Evolutionary conservation across 2,329 filamentous ascomycete species (phyloP).

Genomic region (Thielaviopsis euricoi): DNA sequence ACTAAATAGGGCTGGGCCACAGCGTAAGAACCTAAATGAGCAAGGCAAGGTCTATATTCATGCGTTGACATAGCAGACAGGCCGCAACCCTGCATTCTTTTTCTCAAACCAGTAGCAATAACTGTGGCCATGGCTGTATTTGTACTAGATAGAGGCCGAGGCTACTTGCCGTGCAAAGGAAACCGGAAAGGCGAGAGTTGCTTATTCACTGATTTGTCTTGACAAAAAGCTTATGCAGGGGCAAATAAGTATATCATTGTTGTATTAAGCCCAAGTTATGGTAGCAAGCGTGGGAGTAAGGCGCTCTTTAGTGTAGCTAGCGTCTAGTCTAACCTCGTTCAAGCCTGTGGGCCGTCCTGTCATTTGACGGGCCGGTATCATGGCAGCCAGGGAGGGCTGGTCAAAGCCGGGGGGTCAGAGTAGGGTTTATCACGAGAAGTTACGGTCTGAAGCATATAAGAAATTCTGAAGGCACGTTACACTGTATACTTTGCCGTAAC

Average conservation of each 20-base stretch:
- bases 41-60: not conserved
- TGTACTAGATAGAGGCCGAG: no score
- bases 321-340: not conserved
- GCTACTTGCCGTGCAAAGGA: no score
- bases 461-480: not conserved
- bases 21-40: not conserved
- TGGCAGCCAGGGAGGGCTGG: not conserved
- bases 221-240: not conserved
- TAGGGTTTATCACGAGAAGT: not conserved
- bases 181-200: no score
- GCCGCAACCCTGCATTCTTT: not conserved
- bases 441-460: not conserved
- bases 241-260: not conserved
- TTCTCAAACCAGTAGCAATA: no score
- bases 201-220: not conserved
- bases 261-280: not conserved
- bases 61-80: not conserved
- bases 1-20: not conserved
- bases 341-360: not conserved
- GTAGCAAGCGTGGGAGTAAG: no score
- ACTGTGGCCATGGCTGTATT: no score
- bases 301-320: no score
- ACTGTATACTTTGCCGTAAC: no score
- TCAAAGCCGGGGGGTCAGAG: not conserved
- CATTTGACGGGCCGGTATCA: not conserved